These are phyloP conservation scores for Bertia moriformis DNA, from an alignment of 2,329 filamentous ascomycete species.

Conservation along the genomic window DNA sequence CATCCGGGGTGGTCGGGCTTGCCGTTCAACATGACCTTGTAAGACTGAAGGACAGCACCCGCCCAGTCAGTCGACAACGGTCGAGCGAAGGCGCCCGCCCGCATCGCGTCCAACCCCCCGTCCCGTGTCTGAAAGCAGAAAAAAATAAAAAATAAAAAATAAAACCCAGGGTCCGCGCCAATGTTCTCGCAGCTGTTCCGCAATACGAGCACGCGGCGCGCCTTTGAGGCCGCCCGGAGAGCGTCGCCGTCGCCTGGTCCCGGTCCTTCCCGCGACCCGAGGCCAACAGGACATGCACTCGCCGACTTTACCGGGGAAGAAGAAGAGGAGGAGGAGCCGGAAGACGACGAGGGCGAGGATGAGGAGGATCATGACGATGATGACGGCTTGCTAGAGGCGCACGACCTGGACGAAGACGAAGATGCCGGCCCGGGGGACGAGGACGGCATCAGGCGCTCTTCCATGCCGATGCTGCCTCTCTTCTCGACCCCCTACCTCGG, in stretches of 20 bases:
- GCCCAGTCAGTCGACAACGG: too few species aligned
- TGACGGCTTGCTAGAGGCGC: too few species aligned
- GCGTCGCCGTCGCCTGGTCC: not conserved
- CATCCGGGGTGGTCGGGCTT: too few species aligned
- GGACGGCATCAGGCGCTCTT: constrained; percentile 13
- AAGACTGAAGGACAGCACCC: too few species aligned
- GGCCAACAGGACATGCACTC: too few species aligned
- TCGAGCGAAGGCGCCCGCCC: too few species aligned
- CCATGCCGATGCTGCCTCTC: constrained; percentile 44
- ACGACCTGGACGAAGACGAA: constrained; percentile 20
- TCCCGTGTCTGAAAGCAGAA: too few species aligned
- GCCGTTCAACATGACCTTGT: too few species aligned
- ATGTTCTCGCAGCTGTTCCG: not conserved
- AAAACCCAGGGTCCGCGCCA: too few species aligned
- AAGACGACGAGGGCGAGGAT: constrained; percentile 16
- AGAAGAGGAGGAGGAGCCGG: constrained; percentile 45
- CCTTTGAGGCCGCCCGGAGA: not conserved
- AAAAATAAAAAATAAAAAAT: too few species aligned
- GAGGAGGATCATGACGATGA: constrained; percentile 1
- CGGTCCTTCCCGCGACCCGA: too few species aligned
- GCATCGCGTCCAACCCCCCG: too few species aligned
- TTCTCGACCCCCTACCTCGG: constrained; percentile 69
- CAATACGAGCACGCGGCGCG: not conserved
- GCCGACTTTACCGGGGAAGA: constrained; percentile 54
- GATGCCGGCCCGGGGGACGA: constrained; percentile 15